These are phyloP conservation scores for Sporisorium exsertum DNA, from an alignment of 1,284 basidiomycete species.

Conservation along the genomic window DNA sequence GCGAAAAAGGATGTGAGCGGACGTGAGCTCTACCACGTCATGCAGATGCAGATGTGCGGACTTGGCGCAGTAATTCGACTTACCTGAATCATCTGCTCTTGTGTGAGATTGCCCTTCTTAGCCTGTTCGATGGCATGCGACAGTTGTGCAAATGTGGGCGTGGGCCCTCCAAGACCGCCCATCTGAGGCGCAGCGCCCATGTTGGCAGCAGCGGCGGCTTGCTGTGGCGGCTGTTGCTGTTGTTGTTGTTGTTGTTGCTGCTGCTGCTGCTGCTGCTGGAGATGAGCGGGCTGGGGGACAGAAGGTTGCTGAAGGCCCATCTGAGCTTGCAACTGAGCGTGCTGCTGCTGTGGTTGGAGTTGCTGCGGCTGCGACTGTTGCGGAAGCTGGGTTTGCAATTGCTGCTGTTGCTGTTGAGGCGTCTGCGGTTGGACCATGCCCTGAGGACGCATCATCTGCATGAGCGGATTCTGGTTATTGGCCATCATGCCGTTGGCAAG, in stretches of 20 bases:
- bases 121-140: slow-evolving; percentile 52
- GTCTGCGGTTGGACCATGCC: slow-evolving; percentile 28
- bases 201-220: slow-evolving; percentile 14
- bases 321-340: slow-evolving; percentile 29
- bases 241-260: too few species aligned
- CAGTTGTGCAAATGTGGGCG: slow-evolving; percentile 47
- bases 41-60: slow-evolving; percentile 1
- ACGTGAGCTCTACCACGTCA: neutral
- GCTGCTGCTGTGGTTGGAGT: slow-evolving; percentile 30
- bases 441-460: slow-evolving; percentile 43
- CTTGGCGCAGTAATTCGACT: slow-evolving; percentile 3
- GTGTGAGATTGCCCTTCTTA: slow-evolving; percentile 52
- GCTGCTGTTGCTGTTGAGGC: slow-evolving; percentile 38
- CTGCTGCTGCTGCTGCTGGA: slow-evolving; percentile 39
- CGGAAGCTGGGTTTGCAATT: slow-evolving; percentile 10
- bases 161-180: slow-evolving; percentile 24
- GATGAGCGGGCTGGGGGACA: slow-evolving; percentile 35
- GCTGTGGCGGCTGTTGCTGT: neutral
- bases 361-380: slow-evolving; percentile 22
- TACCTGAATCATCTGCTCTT: slow-evolving; percentile 53
- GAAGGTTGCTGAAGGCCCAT: slow-evolving; percentile 29
- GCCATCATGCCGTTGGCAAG: slow-evolving; percentile 31
- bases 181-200: slow-evolving; percentile 18
- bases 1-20: neutral
- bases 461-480: slow-evolving; percentile 41